A percentile compares a stretch with the other conserved stretches of the same genome.
Evolutionary conservation across 1,284 basidiomycete genomes (phyloP).

Genomic region (Polyporus tsugae): DNA sequence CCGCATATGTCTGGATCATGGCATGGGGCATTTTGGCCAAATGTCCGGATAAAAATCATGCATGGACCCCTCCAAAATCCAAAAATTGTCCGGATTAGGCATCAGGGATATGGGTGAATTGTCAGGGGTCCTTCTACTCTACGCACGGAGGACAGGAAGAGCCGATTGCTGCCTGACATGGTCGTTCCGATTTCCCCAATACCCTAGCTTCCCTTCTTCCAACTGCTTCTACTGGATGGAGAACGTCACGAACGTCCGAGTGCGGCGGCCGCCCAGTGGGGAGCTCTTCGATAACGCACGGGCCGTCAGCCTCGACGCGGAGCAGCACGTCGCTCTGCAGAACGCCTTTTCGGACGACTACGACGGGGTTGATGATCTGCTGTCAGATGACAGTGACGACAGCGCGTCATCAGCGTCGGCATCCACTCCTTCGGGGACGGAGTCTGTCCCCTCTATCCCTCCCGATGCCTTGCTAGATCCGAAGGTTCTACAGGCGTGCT

Average conservation of each 20-base stretch:
- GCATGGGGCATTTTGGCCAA: no score
- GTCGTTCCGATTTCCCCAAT: conserved; percentile 13
- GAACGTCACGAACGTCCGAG: conserved; percentile 1
- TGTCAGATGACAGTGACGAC: not conserved
- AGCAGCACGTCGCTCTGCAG: not conserved
- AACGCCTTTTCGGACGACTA: not conserved
- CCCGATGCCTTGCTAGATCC: not conserved
- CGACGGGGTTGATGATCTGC: not conserved
- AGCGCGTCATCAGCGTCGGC: not conserved
- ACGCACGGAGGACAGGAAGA: not conserved
- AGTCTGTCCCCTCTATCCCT: not conserved
- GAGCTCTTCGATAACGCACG: not conserved
- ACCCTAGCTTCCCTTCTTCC: conserved; percentile 10
- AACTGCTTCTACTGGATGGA: conserved; percentile 22
- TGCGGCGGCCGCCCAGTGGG: not conserved
- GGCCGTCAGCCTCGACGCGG: not conserved
- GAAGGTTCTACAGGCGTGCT: not conserved
- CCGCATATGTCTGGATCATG: no score
- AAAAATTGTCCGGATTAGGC: no score
- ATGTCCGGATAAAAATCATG: no score
- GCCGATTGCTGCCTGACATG: conserved; percentile 16
- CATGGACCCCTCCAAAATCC: no score
- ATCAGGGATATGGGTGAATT: no score
- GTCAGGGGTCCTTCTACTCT: no score
- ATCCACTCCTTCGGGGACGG: not conserved